Evolutionary conservation across 306 rosid species (phyloP), one percentile per base, ranked within the genome.

Genomic region (Dalbergia cultrata): DNA sequence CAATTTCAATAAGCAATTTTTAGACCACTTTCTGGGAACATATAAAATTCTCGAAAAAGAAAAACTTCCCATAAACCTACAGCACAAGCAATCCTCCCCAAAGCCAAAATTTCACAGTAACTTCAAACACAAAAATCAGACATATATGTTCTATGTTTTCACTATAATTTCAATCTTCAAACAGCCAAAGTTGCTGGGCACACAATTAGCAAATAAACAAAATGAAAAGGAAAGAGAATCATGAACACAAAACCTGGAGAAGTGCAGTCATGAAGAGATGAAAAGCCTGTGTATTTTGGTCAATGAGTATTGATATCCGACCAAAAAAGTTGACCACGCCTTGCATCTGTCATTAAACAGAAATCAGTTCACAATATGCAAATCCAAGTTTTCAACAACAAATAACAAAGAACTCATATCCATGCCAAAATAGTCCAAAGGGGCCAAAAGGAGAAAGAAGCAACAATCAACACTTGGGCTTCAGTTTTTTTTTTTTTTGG

Each of bases 271-370:
- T 93, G 89, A 95, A 95, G 91, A 95, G 13, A 84, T 95, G 98
- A 85, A 95, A 87, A 53, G 99, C 99, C 85, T 95, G 99, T 13
- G 99, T 95, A 79, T 95, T 95, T 84, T 95, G 99, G 74, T 95
- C 99, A 62, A 95, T 88, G 53, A 95, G 99, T 75, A 95, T 90
- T 75, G 99, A 86, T 83, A 95, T 88, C 77, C 99, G 95, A 77
- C 99, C 98, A 53, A 95, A 95, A 85, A 89, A 95, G 84, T 84
- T 92, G 52, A 95, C 99, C 78, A 95, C 97, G 3, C 99, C 97
- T 58, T 91, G 94, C 93, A 90, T 88, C 99, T 95, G 91, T 64
- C 52, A 71, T 34, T 69, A 81, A 26, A 78, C 50, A 64, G 57
- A 31, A 44, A 75, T 54, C 77, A 77, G 77, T 67, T 75, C 70